Evolutionary conservation across 305 asterid genomes (phyloP), one percentile per base, ranked within the genome.

Genomic region (Euphrasia arctica): DNA sequence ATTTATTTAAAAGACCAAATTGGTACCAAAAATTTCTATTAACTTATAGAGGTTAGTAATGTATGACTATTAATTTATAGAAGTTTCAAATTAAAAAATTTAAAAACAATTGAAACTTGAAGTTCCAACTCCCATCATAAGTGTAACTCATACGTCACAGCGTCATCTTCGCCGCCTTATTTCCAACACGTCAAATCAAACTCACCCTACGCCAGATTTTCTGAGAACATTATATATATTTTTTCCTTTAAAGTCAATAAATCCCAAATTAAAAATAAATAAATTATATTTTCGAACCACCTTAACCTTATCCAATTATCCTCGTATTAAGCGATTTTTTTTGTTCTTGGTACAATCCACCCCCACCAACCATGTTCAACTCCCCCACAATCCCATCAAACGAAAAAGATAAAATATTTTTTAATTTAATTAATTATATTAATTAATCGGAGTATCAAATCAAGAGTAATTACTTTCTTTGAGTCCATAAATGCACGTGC

Each of bases 401-500:
- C 57, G 11, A 51, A 51, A 22, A 51, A 15, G 34, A 31, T 31
- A 29, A 51, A 0, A 51, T 3, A 51, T 4, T 8, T 11, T 3
- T 45, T 7, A 18, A 36, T 42, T 31, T 2, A 8, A 52, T 10
- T 0, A 2, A 32, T 1, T 5, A 58, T 58, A 48, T 15, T 36
- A 27, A 54, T 54, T 65, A 47, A 11, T 47, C 6, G 22, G 18
- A 47, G 52, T 47, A 47, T 47, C 52, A n/a, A 11, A 13, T 47
- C 52, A 47, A 47, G 3, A 31, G 22, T 12, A n/a, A 12, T 47
- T 47, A 3, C 52, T 9, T 47, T 10, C 5, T 9, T 29, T 1
- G 34, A 15, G 49, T 43, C 64, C 51, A 12, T 7, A 43, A 58
- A 67, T 63, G 68, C 80, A 60, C 69, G 72, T 62, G 77, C 67